Evolutionary conservation across 306 rosid genomes (phyloP).

Genomic region (Fagus crenata): DNA sequence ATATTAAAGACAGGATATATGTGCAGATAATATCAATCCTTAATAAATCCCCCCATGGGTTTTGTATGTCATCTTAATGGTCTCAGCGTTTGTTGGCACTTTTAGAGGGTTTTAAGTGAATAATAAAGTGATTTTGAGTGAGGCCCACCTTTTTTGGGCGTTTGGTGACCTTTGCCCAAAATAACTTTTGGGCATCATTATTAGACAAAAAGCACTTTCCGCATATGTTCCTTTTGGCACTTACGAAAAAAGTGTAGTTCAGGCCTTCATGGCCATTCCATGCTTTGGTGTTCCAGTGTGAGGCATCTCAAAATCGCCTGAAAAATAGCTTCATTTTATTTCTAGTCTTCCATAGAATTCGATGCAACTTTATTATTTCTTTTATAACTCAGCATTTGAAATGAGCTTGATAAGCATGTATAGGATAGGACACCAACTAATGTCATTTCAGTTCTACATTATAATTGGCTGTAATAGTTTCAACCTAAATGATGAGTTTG

Average conservation of each 20-base stretch:
- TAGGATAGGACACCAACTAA: not conserved
- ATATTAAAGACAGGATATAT: not conserved
- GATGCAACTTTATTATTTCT: not conserved
- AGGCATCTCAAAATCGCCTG: not conserved
- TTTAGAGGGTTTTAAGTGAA: too few species aligned
- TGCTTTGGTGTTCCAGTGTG: not conserved
- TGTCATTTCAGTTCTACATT: not conserved
- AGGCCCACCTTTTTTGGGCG: too few species aligned
- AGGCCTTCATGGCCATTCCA: too few species aligned
- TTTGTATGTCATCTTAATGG: not conserved
- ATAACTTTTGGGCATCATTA: too few species aligned
- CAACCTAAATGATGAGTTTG: slow-evolving; percentile 4
- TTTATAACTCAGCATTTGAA: not conserved
- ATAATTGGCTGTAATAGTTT: not conserved
- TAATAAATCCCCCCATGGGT: not conserved
- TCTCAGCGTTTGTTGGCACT: not conserved
- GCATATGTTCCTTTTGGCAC: too few species aligned
- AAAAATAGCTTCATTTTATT: not conserved
- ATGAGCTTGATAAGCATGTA: not conserved
- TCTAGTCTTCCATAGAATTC: not conserved
- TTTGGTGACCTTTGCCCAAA: too few species aligned
- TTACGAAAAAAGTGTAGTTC: too few species aligned
- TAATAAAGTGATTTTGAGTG: too few species aligned
- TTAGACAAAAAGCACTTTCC: too few species aligned
- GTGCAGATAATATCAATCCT: not conserved